These are phyloP conservation scores for Aspergillus amoenus DNA, from an alignment of 2,329 filamentous ascomycete genomes.

Conservation along the genomic window DNA sequence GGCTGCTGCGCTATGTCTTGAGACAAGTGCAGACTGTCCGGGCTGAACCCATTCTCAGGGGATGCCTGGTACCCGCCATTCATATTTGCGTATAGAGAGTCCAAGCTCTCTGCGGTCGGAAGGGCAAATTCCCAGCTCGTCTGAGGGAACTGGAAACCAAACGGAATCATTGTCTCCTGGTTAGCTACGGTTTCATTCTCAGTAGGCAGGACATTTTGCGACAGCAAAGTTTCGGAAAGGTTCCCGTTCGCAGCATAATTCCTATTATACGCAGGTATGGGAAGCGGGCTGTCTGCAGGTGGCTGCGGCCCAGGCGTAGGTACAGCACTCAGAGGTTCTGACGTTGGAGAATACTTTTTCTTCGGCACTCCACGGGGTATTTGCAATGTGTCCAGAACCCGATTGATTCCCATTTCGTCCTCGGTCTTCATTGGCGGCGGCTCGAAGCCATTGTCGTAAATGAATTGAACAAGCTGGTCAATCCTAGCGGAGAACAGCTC, in stretches of 20 bases:
- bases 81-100: slow-evolving; percentile 36
- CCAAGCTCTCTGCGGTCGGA: slow-evolving; percentile 38
- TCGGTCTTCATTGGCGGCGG: slow-evolving; percentile 41
- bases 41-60: slow-evolving; percentile 24
- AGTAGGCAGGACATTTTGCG: slow-evolving; percentile 14
- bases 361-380: slow-evolving; percentile 5
- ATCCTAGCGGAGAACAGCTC: slow-evolving; percentile 37
- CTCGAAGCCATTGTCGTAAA: slow-evolving; percentile 41
- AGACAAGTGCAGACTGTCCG: slow-evolving; percentile 26
- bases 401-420: slow-evolving; percentile 38
- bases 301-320: not conserved
- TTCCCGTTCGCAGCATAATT: slow-evolving; percentile 10
- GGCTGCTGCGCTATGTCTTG: slow-evolving; percentile 30
- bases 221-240: slow-evolving; percentile 8
- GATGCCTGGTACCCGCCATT: slow-evolving; percentile 19
- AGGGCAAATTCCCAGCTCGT: slow-evolving; percentile 35
- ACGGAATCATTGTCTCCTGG: slow-evolving; percentile 21
- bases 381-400: slow-evolving; percentile 37
- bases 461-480: slow-evolving; percentile 42
- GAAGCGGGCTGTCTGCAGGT: slow-evolving; percentile 14
- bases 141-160: slow-evolving; percentile 28
- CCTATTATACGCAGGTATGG: slow-evolving; percentile 7
- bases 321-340: not conserved
- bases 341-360: not conserved
- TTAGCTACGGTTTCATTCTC: slow-evolving; percentile 11